Conservation (phyloP, 371 early-diverging fungal genomes). For the Mortierella sp. region DNA sequence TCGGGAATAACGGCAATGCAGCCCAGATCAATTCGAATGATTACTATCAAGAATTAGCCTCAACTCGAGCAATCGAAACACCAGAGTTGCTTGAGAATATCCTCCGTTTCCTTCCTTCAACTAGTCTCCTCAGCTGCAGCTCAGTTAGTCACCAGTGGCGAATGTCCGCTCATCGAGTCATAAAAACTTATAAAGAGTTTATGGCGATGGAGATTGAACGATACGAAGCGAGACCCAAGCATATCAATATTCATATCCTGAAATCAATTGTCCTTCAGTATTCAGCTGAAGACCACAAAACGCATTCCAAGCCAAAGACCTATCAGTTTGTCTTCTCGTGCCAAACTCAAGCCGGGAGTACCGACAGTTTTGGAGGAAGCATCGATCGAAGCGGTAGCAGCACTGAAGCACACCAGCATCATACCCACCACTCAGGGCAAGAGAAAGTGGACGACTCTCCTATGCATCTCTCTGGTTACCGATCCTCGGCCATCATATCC, state of each 20-base stretch:
- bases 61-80: neutral
- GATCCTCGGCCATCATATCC: constrained; percentile 26
- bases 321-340: constrained; percentile 37
- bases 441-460: neutral
- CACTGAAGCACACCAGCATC: constrained; percentile 22
- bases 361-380: constrained; percentile 22
- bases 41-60: neutral
- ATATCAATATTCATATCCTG: constrained; percentile 25
- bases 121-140: neutral
- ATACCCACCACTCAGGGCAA: constrained; percentile 12
- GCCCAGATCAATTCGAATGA: neutral
- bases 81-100: constrained; percentile 23
- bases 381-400: constrained; percentile 16
- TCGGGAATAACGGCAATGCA: constrained; percentile 1
- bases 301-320: neutral
- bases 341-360: constrained; percentile 20
- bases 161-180: neutral
- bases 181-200: neutral
- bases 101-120: constrained; percentile 1
- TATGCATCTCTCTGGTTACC: neutral
- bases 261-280: constrained; percentile 25
- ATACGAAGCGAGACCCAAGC: constrained; percentile 9
- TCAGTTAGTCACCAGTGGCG: constrained; percentile 16
- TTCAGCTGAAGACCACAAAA: neutral
- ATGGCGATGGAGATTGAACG: neutral